These are phyloP conservation scores for Phanerodontia chrysosporium DNA, from an alignment of 768 basidiomycete genomes.

Conservation along the genomic window DNA sequence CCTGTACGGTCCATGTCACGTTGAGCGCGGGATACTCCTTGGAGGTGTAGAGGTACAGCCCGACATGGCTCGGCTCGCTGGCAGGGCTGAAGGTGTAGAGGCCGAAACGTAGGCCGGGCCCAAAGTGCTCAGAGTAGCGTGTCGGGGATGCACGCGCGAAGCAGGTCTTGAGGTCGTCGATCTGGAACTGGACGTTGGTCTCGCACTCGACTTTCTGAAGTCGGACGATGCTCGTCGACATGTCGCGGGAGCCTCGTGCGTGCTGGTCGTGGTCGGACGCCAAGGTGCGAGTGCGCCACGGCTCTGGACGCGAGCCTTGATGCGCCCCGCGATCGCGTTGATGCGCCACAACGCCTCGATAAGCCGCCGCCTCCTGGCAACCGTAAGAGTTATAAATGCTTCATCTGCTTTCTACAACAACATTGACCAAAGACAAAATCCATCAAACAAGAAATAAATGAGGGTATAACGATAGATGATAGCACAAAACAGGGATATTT, in stretches of 20 bases:
- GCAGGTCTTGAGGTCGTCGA: conserved; percentile 10
- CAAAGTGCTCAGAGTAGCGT: conserved; percentile 4
- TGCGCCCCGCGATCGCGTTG: background rate
- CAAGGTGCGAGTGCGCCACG: background rate
- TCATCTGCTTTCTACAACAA: background rate
- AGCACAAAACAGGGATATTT: background rate
- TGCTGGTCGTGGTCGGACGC: background rate
- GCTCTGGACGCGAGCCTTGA: background rate
- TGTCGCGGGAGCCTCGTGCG: background rate
- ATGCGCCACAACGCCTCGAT: background rate
- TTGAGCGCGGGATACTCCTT: background rate
- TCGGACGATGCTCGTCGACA: background rate
- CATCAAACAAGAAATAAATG: background rate
- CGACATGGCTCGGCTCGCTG: background rate
- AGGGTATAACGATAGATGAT: background rate
- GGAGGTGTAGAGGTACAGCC: conserved; percentile 7
- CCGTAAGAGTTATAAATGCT: too few species aligned
- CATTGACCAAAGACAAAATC: background rate
- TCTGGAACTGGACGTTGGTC: conserved; percentile 8
- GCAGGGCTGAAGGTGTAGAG: background rate
- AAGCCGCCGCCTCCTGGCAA: background rate
- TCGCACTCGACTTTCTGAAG: conserved; percentile 8
- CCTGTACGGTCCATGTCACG: background rate
- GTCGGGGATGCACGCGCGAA: conserved; percentile 2
- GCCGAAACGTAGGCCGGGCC: conserved; percentile 6